Percentiles rank a stretch among this genome's conserved stretches.
Conservation (phyloP, 345 rosid genomes). For the Lumnitzera littorea region DNA sequence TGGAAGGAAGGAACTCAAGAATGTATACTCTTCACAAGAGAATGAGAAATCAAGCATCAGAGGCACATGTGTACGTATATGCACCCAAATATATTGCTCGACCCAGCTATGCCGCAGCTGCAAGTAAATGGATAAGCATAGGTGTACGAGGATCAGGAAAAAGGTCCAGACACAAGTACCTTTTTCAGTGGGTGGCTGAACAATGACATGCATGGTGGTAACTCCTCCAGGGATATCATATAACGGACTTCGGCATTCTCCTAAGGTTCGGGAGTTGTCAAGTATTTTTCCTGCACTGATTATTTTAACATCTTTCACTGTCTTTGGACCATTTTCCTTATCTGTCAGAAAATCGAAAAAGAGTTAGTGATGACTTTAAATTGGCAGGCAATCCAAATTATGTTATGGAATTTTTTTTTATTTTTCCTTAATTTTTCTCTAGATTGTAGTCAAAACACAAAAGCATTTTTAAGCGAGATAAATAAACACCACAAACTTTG, state of each 20-base stretch:
- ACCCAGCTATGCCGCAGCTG: not conserved
- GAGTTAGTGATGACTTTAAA: no score
- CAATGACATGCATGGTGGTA: slow-evolving; percentile 95
- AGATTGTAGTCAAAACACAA: no score
- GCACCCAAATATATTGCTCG: no score
- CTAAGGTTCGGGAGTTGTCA: slow-evolving; percentile 75
- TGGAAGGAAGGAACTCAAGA: no score
- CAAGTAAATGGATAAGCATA: not conserved
- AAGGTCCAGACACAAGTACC: slow-evolving; percentile 28
- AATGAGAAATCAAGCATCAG: no score
- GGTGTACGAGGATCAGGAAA: not conserved
- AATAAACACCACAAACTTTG: no score
- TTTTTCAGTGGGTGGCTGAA: slow-evolving; percentile 74
- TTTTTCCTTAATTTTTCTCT: no score
- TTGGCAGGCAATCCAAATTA: no score
- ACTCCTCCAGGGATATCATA: slow-evolving; percentile 76
- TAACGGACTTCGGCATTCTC: slow-evolving; percentile 77
- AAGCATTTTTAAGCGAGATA: no score
- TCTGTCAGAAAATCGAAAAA: slow-evolving; percentile 24
- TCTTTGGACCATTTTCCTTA: slow-evolving; percentile 80
- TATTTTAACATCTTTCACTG: slow-evolving; percentile 83
- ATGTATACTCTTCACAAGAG: no score
- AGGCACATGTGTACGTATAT: no score
- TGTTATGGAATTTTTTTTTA: no score
- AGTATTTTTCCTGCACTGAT: slow-evolving; percentile 91